Evolutionary conservation across 1,139 yeast genomes (phyloP), one percentile per base, ranked within the genome.

Genomic region (Wickerhamiella infanticola): DNA sequence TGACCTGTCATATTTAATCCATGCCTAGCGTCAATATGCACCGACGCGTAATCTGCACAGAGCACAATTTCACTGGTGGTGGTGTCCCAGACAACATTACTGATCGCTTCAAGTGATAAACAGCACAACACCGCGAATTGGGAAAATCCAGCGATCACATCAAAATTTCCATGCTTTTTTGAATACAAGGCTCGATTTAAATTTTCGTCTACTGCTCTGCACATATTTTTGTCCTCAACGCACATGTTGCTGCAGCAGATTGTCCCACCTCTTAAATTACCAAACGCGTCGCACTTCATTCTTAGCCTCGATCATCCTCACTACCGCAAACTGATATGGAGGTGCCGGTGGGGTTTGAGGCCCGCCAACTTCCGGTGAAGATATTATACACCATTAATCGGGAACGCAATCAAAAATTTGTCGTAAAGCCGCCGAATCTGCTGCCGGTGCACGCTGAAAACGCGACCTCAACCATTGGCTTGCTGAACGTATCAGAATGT

Each of bases 341-440:
- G 9, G 36, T 39, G 6, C 29, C 41, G 5, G n/a, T 25, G 18
- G 36, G 41, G 26, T 39, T 39, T 39, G 24, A 26, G 37, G 38
- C 37, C 37, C 46, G 45, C 43, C 37, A 31, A 39, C 35, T 41
- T 11, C 44, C 50, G 6, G 45, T 64, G 44, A 65, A 65, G 50
- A 57, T 65, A 40, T 53, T 62, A 8, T 65, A 65, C 55, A 60
- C 66, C 5, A 59, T 63, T 44, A 64, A 61, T 48, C 54, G 55
- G 45, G 50, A 53, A 9, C 60, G 57, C 41, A 40, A 52, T 36
- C 60, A 58, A 31, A 51, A 57, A 40, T 64, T 62, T 46, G 51
- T 65, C 36, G 66, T 67, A n/a, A 46, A 54, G 37, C 51, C 56
- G 24, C 46, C 50, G 23, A 50, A 51, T 9, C 55, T 57, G 24